Conservation (phyloP, 164 flowering plant species). For the Annona cherimola region DNA sequence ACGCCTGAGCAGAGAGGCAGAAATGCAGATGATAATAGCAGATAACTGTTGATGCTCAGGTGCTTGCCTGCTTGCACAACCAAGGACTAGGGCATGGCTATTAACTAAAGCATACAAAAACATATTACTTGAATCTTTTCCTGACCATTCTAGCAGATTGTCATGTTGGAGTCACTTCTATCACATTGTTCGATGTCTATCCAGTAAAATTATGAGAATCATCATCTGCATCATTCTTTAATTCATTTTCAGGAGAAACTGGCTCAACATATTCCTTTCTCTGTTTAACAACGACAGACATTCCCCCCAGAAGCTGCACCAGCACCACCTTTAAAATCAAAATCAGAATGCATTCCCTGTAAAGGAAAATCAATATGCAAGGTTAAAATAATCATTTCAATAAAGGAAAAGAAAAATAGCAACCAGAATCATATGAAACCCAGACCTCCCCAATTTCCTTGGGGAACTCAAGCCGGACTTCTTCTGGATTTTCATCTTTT, state of each 20-base stretch:
- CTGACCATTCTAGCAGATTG: slow-evolving; percentile 78
- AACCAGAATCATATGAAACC: neutral
- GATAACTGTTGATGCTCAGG: neutral
- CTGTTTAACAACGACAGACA: slow-evolving; percentile 19
- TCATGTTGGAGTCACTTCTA: slow-evolving; percentile 52
- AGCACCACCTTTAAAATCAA: slow-evolving; percentile 87
- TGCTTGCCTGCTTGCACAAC: neutral
- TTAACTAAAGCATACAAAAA: slow-evolving; percentile 8
- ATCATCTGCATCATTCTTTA: slow-evolving; percentile 44
- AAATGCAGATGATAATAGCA: neutral
- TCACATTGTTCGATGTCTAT: slow-evolving; percentile 20
- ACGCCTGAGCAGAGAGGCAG: too few relatives aligned
- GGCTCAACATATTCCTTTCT: slow-evolving; percentile 22
- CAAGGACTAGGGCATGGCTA: neutral
- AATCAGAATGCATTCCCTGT: slow-evolving; percentile 49
- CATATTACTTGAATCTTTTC: slow-evolving; percentile 59
- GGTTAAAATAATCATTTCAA: neutral
- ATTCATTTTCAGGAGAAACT: slow-evolving; percentile 32
- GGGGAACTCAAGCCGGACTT: slow-evolving; percentile 70
- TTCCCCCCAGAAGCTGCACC: slow-evolving; percentile 41
- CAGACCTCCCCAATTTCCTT: slow-evolving; percentile 60
- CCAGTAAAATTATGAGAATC: slow-evolving; percentile 21
- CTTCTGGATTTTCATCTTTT: slow-evolving; percentile 85
- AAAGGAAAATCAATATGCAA: neutral
- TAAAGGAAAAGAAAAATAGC: neutral